phyloP scores from a whole-genome alignment of 2,329 filamentous ascomycete genomes.

The Neonectria faginata region DNA sequence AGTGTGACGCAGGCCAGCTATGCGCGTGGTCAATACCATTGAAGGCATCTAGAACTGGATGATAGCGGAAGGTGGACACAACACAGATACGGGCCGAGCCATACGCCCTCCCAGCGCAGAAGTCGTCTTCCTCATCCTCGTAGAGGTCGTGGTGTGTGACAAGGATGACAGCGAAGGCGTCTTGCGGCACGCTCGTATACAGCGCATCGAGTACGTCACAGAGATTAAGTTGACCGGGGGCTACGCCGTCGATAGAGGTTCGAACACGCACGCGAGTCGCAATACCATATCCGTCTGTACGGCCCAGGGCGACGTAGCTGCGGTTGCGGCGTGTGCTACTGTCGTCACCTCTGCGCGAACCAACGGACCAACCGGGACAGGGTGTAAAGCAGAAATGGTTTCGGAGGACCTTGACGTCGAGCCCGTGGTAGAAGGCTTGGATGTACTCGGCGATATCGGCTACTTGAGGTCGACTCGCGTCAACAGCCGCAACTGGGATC shows the following conservation, averaged over 20 bases:
- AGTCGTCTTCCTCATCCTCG: conserved; percentile 73
- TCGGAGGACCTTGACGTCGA: background rate
- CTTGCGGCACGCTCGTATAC: conserved; percentile 56
- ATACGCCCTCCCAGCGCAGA: conserved; percentile 74
- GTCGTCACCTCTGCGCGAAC: background rate
- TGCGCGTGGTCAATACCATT: conserved; percentile 60
- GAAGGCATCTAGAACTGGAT: conserved; percentile 60
- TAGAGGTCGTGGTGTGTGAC: conserved; percentile 72
- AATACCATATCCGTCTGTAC: background rate
- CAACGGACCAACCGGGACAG: background rate
- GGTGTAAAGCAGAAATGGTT: background rate
- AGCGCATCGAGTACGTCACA: background rate
- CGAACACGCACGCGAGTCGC: background rate
- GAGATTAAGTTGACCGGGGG: background rate
- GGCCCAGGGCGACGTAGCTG: background rate
- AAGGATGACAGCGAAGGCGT: conserved; percentile 70
- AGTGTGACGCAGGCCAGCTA: conserved; percentile 74
- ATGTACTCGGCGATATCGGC: background rate
- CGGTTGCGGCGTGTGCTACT: background rate
- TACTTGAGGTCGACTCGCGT: background rate
- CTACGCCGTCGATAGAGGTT: background rate
- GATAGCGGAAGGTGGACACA: conserved; percentile 71
- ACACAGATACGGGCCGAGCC: conserved; percentile 69
- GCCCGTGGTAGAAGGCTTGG: background rate
- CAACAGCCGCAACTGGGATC: background rate